Evolutionary conservation across 257 asterid genomes (phyloP).

Genomic region (Solanum boliviense): DNA sequence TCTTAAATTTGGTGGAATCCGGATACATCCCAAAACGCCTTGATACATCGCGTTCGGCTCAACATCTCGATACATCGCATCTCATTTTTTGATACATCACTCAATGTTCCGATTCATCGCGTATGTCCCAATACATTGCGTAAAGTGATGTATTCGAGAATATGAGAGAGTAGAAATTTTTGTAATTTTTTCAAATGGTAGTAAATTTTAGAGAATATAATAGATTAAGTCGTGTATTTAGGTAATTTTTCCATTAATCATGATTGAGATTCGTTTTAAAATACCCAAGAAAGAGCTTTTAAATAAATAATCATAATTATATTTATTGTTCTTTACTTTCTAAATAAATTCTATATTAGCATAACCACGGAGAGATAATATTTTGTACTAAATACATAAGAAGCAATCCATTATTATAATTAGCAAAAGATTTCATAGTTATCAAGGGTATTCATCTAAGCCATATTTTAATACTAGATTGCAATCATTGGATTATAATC

Average conservation of each 20-base stretch:
- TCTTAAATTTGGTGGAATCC: too few relatives aligned
- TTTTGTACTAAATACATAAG: background rate
- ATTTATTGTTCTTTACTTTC: background rate
- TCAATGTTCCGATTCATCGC: too few relatives aligned
- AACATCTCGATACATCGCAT: background rate
- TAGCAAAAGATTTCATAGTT: background rate
- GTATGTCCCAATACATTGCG: too few relatives aligned
- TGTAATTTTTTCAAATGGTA: background rate
- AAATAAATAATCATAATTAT: background rate
- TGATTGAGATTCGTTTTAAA: background rate
- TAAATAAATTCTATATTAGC: background rate
- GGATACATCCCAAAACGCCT: background rate
- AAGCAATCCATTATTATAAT: background rate
- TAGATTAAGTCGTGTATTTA: too few relatives aligned
- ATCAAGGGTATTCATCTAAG: background rate
- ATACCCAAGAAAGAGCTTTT: background rate
- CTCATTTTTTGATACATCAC: too few relatives aligned
- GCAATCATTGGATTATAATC: background rate
- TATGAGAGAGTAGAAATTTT: background rate
- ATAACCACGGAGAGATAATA: background rate
- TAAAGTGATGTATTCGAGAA: too few relatives aligned
- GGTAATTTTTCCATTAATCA: background rate
- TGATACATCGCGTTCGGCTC: fast-evolving
- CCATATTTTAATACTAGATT: background rate
- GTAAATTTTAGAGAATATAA: background rate